Percentiles rank a stretch among this genome's conserved stretches.
These are phyloP conservation scores for Rostrohypoxylon terebratum DNA, from an alignment of 495 filamentous ascomycete species.

Conservation along the genomic window DNA sequence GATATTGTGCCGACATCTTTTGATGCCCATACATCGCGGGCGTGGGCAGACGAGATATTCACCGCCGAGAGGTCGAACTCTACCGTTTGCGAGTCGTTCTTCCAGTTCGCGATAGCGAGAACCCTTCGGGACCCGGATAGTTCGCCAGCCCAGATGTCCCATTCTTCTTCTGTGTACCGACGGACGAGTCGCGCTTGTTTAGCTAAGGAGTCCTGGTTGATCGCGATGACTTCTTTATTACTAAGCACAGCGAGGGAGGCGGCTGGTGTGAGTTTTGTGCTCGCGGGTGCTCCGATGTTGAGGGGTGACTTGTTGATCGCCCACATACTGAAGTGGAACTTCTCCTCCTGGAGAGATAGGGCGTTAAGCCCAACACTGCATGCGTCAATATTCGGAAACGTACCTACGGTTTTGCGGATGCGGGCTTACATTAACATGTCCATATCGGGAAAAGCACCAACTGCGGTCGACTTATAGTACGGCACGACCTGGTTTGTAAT, in stretches of 20 bases:
- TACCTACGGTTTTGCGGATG: constrained; percentile 18
- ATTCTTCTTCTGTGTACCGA: constrained; percentile 54
- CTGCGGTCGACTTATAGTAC: constrained; percentile 49
- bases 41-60: constrained; percentile 54
- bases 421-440: constrained; percentile 65
- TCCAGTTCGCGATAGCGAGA: constrained; percentile 61
- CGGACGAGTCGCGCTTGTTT: constrained; percentile 54
- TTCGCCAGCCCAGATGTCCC: constrained; percentile 63
- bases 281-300: constrained; percentile 62
- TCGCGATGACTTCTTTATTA: constrained; percentile 64
- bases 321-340: constrained; percentile 69
- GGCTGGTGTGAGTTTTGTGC: constrained; percentile 52
- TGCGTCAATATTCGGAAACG: constrained; percentile 44
- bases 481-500: constrained; percentile 64
- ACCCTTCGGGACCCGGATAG: constrained; percentile 56
- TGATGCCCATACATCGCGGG: constrained; percentile 60
- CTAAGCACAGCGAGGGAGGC: constrained; percentile 56
- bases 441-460: constrained; percentile 65
- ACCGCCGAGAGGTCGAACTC: constrained; percentile 56
- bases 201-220: constrained; percentile 66
- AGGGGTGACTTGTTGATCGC: constrained; percentile 68
- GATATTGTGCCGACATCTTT: constrained; percentile 48
- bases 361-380: constrained; percentile 49
- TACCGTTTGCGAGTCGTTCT: constrained; percentile 52
- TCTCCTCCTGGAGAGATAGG: constrained; percentile 55